Base-by-base conservation (phyloP, 192 early-diverging fungal species). In the Diversispora eburnea region DNA sequence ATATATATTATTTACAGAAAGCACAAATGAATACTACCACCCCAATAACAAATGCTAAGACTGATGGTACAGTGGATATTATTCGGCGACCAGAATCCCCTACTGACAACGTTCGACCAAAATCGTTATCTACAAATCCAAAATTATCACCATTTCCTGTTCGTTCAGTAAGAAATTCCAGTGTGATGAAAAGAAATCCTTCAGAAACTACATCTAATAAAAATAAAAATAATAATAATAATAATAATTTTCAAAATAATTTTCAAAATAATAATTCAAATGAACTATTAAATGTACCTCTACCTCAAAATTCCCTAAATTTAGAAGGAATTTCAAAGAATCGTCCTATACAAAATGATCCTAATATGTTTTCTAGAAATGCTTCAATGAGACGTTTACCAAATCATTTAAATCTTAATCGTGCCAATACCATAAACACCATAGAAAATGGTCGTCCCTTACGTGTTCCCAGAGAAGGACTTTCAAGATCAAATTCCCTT, bases 61-160 rank as follows among this genome's bases (percentile, higher is more conserved):
- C 71, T 41, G 71, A 73, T n/a, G 71, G 71, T 9, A 12, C 48
- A 15, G 67, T 68, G 8, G 10, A 39, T 5, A 15, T 8, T 45
- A 15, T 72, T 33, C 48, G 42, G 4, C 13, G 69, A 46, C 56
- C 69, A 10, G 45, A n/a, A 39, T 61, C 59, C 12, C 58, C 45
- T 8, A 42, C 20, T 20, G 64, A 66, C 5, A 33, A 63, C 43
- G 1, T 13, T 42, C 41, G 71, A 5, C 71, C 71, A n/a, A 19
- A 46, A 19, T 70, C 75, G 17, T 64, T 72, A 5, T 71, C 75
- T 0, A 66, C 69, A 4, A 72, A 57, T 66, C 69, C 75, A 45
- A 33, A 48, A 41, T 17, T 9, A 61, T 13, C 75, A n/a, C 61
- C 75, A 9, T 70, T 70, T 25, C 63, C 74, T 42, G 25, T 41